Evolutionary conservation across 1,284 basidiomycete species (phyloP), one percentile per base, ranked within the genome.

Genomic region (Coniferiporia weirii): DNA sequence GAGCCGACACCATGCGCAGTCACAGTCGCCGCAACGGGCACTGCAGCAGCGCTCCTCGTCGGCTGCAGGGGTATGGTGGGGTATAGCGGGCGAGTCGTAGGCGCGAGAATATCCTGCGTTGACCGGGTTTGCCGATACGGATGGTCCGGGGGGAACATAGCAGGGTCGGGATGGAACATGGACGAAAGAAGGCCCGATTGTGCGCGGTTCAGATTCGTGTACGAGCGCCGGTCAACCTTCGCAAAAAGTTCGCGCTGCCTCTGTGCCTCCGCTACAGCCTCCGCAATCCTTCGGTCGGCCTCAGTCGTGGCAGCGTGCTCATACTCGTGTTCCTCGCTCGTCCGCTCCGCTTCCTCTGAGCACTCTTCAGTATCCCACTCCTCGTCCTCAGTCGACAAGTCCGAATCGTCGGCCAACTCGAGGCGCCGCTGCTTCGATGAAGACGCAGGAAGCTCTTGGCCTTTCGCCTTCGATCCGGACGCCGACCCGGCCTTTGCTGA

Each of bases 221-320:
- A 85, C 22, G 83, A 82, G 43, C 81, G 76, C 54, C 82, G 78
- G 4, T 90, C 88, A 9, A 87, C 76, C 72, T 92, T 93, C 59
- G 82, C 78, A 67, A 94, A 92, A 79, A 93, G 79, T 15, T 89
- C 83, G 36, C 80, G 79, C 66, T 91, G 83, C 5, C 86, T 79
- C 66, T 85, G 80, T 15, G 80, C 85, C 67, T 89, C 85, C 65
- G 78, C 79, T 27, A 80, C 82, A 65, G 67, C 2, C 13, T 56
- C 59, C 17, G 35, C 60, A 8, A 60, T 17, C 27, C 52, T 56
- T 12, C 54, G 27, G 34, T 56, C 59, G 3, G 40, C 20, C 17
- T n/a, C 40, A 32, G 32, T 20, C 8, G 13, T 43, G 74, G 73
- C 49, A 65, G 69, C 63, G 27, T 27, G 27, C 2, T 27, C 27